Evolutionary conservation across 164 flowering plant genomes (phyloP), one percentile per base, ranked within the genome.

Genomic region (Vitis rotundifolia): DNA sequence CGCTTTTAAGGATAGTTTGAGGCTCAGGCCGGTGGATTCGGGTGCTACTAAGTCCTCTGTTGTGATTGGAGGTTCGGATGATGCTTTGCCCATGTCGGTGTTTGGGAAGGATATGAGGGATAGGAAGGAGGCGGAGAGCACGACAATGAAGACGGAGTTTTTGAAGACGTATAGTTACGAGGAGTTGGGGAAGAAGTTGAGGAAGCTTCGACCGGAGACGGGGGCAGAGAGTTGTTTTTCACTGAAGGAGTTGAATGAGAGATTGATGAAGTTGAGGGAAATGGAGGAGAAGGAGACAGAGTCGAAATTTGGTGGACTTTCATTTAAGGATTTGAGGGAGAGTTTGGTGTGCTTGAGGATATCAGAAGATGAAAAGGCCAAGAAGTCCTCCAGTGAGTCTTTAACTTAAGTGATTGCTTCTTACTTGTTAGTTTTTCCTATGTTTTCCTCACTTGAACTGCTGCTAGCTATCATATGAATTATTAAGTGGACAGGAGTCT

Each of bases 131-230:
- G 37, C 61, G 69, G 72, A 61, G 50, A 44, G 72, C 0, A 59
- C n/a, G 37, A 61, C 55, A 11, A 19, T 15, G 81, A 83, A 59
- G 73, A 75, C 79, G 12, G 81, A 79, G 65, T 81, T 88, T 22
- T 18, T 83, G 69, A 89, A 68, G 81, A 51, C n/a, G 49, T 86
- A 90, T 73, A 66, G 57, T 37, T 53, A 68, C 59, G 71, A 10
- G 1, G 91, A 91, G 28, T 71, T 94, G 77, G 98, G 98, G 53
- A 60, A 76, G 75, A 90, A 84, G 77, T 75, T 92, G 75, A 73
- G 68, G 71, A n/a, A 15, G 69, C 76, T 91, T 68, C 80, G 94
- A 79, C 87, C 96, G 2, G 80, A 82, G 73, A 68, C 8, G 59
- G 71, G 59, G 59, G 77, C 68, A 18, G 77, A 73, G 61, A 75